Evolutionary conservation across 2,329 filamentous ascomycete species (phyloP), one percentile per base, ranked within the genome.

Genomic region (Colletotrichum sp.): DNA sequence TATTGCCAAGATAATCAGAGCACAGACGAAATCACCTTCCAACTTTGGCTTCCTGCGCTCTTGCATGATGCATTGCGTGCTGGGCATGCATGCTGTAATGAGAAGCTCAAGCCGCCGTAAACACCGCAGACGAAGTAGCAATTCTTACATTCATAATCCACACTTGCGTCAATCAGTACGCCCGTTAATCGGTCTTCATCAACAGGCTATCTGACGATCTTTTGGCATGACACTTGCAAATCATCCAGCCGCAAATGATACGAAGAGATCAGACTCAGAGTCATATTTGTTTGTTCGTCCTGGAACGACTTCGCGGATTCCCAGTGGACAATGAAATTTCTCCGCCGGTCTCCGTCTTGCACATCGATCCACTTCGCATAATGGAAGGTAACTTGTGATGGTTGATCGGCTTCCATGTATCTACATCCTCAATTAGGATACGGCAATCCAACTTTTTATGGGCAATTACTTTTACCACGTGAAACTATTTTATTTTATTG

Each of bases 21-120:
- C n/a, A 32, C 12, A 39, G 21, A 16, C 12, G 8, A 52, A 21
- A 52, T 44, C 28, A 72, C 69, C 69, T 72, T 72, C 69, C 69
- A 26, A 26, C 30, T 72, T 59, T 39, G 62, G 69, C 34, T 21
- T 59, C 12, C 36, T 28, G 24, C 60, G 60, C 30, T 66, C 57
- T 26, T 26, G 16, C 59, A 34, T 44, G 57, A 34, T 18, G 57
- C 57, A 52, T 64, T 62, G 32, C 24, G 52, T 69, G 67, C 67
- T 62, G 32, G 52, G 16, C 12, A 21, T 52, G 44, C n/a, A 21
- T 52, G 44, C n/a, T 52, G 44, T 52, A 52, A 4, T 8, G n/a
- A 52, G n/a, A 52, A 52, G 44, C n/a, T 13, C n/a, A 52, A 21
- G 44, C 1, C 44, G 44, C n/a, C n/a, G 44, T 13, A 21, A 2